Conservation (phyloP, 108 stramenopile genomes). For the Nitzschia sp. region DNA sequence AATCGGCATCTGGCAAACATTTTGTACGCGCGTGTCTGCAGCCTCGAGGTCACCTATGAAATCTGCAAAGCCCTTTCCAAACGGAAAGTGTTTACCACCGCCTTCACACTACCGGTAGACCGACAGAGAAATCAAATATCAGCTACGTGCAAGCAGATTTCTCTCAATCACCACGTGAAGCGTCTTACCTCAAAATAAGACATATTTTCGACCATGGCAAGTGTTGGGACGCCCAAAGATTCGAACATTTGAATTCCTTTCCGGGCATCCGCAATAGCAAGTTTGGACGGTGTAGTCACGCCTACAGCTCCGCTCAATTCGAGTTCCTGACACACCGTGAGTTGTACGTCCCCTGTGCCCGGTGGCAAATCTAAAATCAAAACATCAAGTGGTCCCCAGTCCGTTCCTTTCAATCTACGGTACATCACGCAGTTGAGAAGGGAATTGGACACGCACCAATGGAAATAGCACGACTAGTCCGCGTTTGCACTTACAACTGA, state of each 20-base stretch:
- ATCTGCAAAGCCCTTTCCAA: slow-evolving; percentile 62
- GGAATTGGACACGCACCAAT: too few relatives aligned
- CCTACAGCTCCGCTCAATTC: slow-evolving; percentile 95
- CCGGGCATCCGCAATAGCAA: slow-evolving; percentile 91
- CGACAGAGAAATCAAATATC: too few relatives aligned
- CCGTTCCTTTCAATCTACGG: slow-evolving; percentile 88
- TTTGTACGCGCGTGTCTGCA: slow-evolving; percentile 27
- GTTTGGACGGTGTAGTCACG: slow-evolving; percentile 96
- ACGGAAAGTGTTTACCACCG: slow-evolving; percentile 82
- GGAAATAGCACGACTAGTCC: too few relatives aligned
- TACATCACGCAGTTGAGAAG: too few relatives aligned
- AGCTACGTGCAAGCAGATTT: too few relatives aligned
- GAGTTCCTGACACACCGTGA: slow-evolving; percentile 95
- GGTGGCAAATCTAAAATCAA: slow-evolving; percentile 97
- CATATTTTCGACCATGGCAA: slow-evolving; percentile 99
- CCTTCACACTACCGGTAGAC: slow-evolving; percentile 75
- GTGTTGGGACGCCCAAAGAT: slow-evolving; percentile 87
- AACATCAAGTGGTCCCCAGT: slow-evolving; percentile 98
- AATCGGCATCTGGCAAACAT: slow-evolving; percentile 78
- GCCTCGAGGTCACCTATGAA: slow-evolving; percentile 12
- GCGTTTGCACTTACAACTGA: slow-evolving; percentile 71
- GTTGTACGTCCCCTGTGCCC: slow-evolving; percentile 98
- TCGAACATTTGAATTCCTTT: slow-evolving; percentile 98
- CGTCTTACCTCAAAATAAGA: slow-evolving; percentile 83
- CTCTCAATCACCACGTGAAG: too few relatives aligned